Evolutionary conservation across 441 rosid species (phyloP), one percentile per base, ranked within the genome.

Genomic region (Eutrema salsugineum): DNA sequence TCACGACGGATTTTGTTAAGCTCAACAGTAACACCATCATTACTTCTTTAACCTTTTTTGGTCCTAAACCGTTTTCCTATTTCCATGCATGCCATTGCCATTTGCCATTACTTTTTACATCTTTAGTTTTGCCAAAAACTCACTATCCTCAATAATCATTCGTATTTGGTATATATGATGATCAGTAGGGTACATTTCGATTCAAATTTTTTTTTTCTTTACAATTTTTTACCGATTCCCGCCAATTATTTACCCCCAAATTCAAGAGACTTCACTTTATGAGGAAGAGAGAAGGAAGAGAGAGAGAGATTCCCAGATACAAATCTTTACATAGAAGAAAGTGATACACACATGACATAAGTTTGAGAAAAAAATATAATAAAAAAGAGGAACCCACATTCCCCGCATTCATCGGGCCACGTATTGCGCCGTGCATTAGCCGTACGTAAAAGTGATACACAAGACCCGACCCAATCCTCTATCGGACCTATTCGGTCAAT

Each of bases 341-440:
- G 69, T 75, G 68, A 30, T 32, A 32, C 6, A 32, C 8, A 32
- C 35, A 32, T 6, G 0, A 32, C 8, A 32, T 9, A 32, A 32
- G 0, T 35, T 5, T 7, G 17, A 8, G 16, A 42, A 33, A 17
- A 63, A 38, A 69, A 36, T 38, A 5, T 5, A 9, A 36, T 38
- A 5, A 3, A 9, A 64, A 71, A 19, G 7, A 0, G 35, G 80
- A 46, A 22, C 77, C 68, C 72, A 19, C 5, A 35, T 38, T 44
- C 20, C 6, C 77, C 80, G 80, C 80, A 77, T 77, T 77, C 80
- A 77, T 51, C 80, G 80, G 80, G 8, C 77, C 80, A 71, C 72
- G 58, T 66, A 71, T 77, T 20, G 59, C 73, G 80, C 80, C 77
- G 77, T 77, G 80, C 77, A 77, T 66, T 71, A 77, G 80, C 73